These are phyloP conservation scores for Fusarium subtropicale DNA, from an alignment of 2,329 filamentous ascomycete species.

Conservation along the genomic window DNA sequence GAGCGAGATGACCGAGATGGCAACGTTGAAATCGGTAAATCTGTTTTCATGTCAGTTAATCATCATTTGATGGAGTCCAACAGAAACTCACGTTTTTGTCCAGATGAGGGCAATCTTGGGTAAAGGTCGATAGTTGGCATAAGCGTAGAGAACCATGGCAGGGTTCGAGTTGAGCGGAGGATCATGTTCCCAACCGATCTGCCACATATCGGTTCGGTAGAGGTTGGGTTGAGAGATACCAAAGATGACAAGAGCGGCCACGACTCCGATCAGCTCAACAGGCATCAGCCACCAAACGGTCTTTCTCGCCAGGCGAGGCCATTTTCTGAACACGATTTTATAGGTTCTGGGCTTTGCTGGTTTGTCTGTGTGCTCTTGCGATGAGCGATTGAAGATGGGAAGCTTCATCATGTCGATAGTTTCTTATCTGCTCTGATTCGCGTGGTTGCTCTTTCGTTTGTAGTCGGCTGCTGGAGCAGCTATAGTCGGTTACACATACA, in stretches of 20 bases:
- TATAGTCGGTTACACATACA: slow-evolving; percentile 36
- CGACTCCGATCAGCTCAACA: slow-evolving; percentile 72
- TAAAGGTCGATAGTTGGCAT: slow-evolving; percentile 75
- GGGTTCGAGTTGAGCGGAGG: slow-evolving; percentile 77
- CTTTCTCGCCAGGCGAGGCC: slow-evolving; percentile 62
- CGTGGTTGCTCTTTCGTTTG: background rate
- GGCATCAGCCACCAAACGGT: slow-evolving; percentile 73
- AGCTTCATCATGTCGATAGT: slow-evolving; percentile 42
- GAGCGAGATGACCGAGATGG: slow-evolving; percentile 79
- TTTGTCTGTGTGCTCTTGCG: slow-evolving; percentile 31
- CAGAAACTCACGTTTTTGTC: slow-evolving; percentile 73
- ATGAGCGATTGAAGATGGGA: slow-evolving; percentile 26
- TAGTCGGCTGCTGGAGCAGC: slow-evolving; percentile 42
- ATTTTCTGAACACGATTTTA: slow-evolving; percentile 68
- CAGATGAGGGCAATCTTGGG: slow-evolving; percentile 76
- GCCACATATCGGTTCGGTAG: slow-evolving; percentile 79
- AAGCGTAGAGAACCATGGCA: slow-evolving; percentile 75
- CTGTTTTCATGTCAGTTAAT: slow-evolving; percentile 55
- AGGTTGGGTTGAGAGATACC: slow-evolving; percentile 79
- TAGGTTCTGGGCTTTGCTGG: slow-evolving; percentile 52
- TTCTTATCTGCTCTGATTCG: slow-evolving; percentile 3
- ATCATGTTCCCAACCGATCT: slow-evolving; percentile 74
- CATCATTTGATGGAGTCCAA: background rate
- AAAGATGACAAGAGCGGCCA: slow-evolving; percentile 76
- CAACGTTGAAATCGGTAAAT: slow-evolving; percentile 80